Base-by-base conservation (phyloP, 176 grass and related monocot genomes). In the Stipa capillata region DNA sequence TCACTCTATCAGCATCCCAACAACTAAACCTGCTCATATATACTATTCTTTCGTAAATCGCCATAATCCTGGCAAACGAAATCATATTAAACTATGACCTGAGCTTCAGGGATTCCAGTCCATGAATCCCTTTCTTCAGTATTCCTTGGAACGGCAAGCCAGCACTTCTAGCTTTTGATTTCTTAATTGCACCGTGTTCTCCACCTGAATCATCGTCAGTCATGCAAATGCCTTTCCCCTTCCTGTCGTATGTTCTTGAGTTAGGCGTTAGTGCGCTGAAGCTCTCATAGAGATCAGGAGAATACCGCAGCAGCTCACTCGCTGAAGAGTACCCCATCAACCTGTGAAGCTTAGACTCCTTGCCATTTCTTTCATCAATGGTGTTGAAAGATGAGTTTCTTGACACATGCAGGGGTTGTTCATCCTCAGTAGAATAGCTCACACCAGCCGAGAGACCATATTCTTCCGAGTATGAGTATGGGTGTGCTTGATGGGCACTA, bases 271-370 rank as follows among this genome's bases (percentile, higher is more conserved):
- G 81, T 16, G 62, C 43, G 62, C 60, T 56, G 70, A 89, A 81
- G 65, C 87, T 89, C 45, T 89, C 77, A 31, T 75, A 89, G 1
- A 89, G 87, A 54, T 80, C 69, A 3, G 82, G 82, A 10, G 76
- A 75, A 7, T 52, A 49, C 40, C 44, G 45, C 31, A 85, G 47
- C 63, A 92, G 33, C 55, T 89, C 84, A 23, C 84, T 92, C 8
- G 80, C 90, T 7, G 90, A 92, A 33, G 86, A 85, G 81, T 97
- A 91, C n/a, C 94, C 91, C 91, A 97, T 92, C 52, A 94, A 70
- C 56, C 81, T 79, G 79, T 94, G 91, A 34, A 92, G 89, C 53
- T 85, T 88, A 27, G 81, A 87, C 57, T 85, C 78, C 40, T 21
- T 89, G 35, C 20, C 40, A 59, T 16, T 77, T 21, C 28, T 78